These are phyloP conservation scores for Boeremia exigua DNA, from an alignment of 2,329 filamentous ascomycete genomes.

Conservation along the genomic window DNA sequence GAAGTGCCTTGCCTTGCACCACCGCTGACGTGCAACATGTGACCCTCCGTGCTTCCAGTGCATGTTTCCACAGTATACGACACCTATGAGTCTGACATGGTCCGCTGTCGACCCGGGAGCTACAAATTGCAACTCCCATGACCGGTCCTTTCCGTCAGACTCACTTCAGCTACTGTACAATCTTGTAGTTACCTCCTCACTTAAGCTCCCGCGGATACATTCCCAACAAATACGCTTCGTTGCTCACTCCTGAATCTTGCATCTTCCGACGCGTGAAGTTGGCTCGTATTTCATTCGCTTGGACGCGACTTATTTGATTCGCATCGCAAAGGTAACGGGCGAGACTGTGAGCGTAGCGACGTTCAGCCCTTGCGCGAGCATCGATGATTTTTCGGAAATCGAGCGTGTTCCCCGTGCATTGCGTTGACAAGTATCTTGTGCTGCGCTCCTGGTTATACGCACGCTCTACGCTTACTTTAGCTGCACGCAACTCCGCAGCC, in stretches of 20 bases:
- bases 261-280: slow-evolving; percentile 24
- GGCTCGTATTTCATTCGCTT: slow-evolving; percentile 16
- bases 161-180: too few relatives aligned
- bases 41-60: too few relatives aligned
- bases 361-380: slow-evolving; percentile 19
- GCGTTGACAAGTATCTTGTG: background rate
- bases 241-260: slow-evolving; percentile 1
- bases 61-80: too few relatives aligned
- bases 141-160: too few relatives aligned
- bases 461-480: slow-evolving; percentile 15
- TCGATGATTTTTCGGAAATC: background rate
- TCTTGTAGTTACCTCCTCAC: background rate
- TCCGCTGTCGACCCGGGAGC: too few relatives aligned
- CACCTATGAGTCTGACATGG: too few relatives aligned
- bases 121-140: too few relatives aligned
- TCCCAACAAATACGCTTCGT: slow-evolving; percentile 16
- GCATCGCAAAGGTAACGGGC: slow-evolving; percentile 22
- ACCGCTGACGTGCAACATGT: too few relatives aligned
- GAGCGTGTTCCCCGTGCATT: background rate
- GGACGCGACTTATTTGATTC: slow-evolving; percentile 14
- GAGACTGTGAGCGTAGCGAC: slow-evolving; percentile 27
- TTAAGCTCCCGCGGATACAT: slow-evolving; percentile 21
- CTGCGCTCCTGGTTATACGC: slow-evolving; percentile 21
- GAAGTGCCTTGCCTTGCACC: too few relatives aligned
- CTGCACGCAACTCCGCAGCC: slow-evolving; percentile 12